Conservation (phyloP, 257 asterid genomes). For the Paraleonurus japonicus region DNA sequence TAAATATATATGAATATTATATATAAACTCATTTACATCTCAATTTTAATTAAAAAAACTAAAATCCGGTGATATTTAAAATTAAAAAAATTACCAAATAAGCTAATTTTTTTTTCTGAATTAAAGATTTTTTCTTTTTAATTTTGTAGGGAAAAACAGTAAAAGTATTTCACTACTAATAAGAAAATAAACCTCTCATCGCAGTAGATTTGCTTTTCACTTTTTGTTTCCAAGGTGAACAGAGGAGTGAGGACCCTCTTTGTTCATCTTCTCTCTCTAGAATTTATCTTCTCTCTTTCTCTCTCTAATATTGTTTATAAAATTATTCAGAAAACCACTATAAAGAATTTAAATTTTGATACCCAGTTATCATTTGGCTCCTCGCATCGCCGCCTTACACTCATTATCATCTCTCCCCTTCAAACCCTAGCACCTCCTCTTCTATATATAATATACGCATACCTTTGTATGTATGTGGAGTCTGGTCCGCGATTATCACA, state of each 20-base stretch:
- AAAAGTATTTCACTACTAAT: neutral
- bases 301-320: neutral
- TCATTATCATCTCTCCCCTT: constrained; percentile 22
- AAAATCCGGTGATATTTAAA: no score
- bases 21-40: no score
- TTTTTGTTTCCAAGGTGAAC: constrained; percentile 29
- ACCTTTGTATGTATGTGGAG: constrained; percentile 10
- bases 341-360: neutral
- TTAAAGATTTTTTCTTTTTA: neutral
- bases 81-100: neutral
- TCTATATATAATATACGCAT: neutral
- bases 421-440: constrained; percentile 33
- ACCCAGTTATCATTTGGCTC: constrained; percentile 12
- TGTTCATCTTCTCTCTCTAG: constrained; percentile 40
- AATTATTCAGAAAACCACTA: neutral
- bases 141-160: neutral
- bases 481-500: neutral
- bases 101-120: neutral
- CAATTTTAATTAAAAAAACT: no score
- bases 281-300: neutral
- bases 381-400: constrained; percentile 36
- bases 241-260: constrained; percentile 24
- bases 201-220: neutral
- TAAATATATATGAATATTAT: no score
- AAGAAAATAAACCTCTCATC: neutral